phyloP scores from a whole-genome alignment of 2,329 filamentous ascomycete genomes.

The Pseudogymnoascus verrucosus region DNA sequence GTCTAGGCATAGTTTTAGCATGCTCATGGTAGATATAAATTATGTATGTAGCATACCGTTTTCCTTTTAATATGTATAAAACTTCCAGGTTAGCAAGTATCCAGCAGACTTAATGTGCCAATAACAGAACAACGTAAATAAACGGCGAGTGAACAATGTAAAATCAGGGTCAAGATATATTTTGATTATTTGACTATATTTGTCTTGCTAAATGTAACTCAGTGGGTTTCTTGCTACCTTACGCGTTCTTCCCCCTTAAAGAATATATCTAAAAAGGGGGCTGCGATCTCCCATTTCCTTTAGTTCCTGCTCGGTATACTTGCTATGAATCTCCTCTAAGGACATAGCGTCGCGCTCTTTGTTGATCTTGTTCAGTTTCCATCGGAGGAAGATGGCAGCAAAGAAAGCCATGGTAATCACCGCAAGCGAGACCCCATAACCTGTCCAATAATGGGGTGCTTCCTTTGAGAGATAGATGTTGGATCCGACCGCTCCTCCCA shows the following conservation, averaged over 20 bases:
- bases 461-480: slow-evolving; percentile 33
- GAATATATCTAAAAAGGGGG: slow-evolving; percentile 28
- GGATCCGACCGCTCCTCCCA: slow-evolving; percentile 30
- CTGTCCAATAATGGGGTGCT: slow-evolving; percentile 30
- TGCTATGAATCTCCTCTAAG: slow-evolving; percentile 43
- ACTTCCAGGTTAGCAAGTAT: background rate
- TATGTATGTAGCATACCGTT: background rate
- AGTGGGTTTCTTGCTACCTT: background rate
- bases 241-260: slow-evolving; percentile 14
- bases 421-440: slow-evolving; percentile 31
- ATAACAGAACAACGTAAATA: background rate
- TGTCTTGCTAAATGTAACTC: background rate
- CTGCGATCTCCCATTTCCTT: slow-evolving; percentile 29
- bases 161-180: background rate
- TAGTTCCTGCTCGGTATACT: slow-evolving; percentile 19
- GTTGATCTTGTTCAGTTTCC: slow-evolving; percentile 21
- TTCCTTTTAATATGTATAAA: background rate
- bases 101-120: background rate
- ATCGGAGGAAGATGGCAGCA: slow-evolving; percentile 11
- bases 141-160: background rate
- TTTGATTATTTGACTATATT: background rate
- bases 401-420: slow-evolving; percentile 13
- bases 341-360: slow-evolving; percentile 43
- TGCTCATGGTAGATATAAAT: background rate
- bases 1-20: background rate